Conservation (phyloP, 2,329 filamentous ascomycete genomes). For the Cadophora sp. region DNA sequence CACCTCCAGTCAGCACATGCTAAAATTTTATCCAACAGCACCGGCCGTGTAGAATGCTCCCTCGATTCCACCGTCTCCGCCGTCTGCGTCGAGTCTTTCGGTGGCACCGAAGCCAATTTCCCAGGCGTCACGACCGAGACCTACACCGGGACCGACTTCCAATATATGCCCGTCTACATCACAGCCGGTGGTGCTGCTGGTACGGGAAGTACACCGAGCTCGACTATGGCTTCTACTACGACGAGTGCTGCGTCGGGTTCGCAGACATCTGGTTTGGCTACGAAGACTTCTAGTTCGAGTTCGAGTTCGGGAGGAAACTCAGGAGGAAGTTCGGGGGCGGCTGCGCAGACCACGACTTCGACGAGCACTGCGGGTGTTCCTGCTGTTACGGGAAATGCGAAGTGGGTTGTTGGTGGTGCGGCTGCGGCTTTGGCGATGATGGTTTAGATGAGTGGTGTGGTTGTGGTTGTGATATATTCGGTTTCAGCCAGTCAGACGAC, state of each 20-base stretch:
- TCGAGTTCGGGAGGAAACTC: neutral
- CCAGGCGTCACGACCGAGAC: constrained; percentile 33
- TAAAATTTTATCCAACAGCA: no score
- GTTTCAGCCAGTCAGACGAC: neutral
- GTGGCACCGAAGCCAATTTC: constrained; percentile 34
- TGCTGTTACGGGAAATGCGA: constrained; percentile 23
- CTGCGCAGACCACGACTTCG: constrained; percentile 15
- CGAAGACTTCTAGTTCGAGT: neutral
- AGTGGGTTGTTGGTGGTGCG: constrained; percentile 33
- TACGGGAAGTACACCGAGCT: constrained; percentile 16
- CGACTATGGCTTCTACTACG: constrained; percentile 9
- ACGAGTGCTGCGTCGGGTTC: neutral
- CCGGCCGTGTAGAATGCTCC: constrained; percentile 32
- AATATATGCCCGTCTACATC: constrained; percentile 32
- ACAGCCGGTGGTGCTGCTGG: constrained; percentile 25
- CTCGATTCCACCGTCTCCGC: constrained; percentile 34
- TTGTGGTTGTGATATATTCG: neutral
- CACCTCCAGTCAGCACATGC: neutral
- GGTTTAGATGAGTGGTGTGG: constrained; percentile 7
- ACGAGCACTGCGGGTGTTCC: constrained; percentile 25
- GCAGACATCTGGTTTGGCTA: constrained; percentile 11
- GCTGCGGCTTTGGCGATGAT: constrained; percentile 29
- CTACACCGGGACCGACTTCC: constrained; percentile 27
- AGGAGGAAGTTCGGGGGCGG: constrained; percentile 3
- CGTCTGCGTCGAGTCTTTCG: constrained; percentile 34